Percentiles rank a stretch among this genome's conserved stretches.
These are phyloP conservation scores for Tetracladium marchalianum DNA, from an alignment of 495 filamentous ascomycete species.

Conservation along the genomic window DNA sequence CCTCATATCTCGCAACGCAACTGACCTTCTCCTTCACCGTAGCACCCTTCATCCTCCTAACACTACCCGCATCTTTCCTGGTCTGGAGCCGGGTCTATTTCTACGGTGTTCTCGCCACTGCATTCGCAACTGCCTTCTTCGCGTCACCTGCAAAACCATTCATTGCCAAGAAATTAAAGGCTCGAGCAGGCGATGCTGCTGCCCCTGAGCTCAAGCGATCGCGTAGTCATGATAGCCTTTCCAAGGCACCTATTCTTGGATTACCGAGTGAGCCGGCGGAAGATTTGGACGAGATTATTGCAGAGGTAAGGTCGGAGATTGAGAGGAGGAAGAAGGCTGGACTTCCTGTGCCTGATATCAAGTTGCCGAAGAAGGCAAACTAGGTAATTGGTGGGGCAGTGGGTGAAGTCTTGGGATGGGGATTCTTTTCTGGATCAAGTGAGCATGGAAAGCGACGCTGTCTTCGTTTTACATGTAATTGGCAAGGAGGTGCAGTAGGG, in stretches of 20 bases:
- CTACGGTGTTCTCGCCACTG: constrained; percentile 65
- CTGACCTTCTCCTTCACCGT: constrained; percentile 71
- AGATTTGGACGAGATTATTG: constrained; percentile 72
- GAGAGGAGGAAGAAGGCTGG: constrained; percentile 26
- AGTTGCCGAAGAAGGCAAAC: constrained; percentile 5
- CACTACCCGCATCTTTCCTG: constrained; percentile 50
- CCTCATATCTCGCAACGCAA: constrained; percentile 74
- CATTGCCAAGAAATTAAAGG: constrained; percentile 49
- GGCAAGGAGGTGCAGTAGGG: too few relatives aligned
- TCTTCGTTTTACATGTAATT: too few relatives aligned
- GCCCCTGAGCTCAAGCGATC: constrained; percentile 8
- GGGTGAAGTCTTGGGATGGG: neutral
- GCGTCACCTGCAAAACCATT: constrained; percentile 61
- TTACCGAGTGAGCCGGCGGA: constrained; percentile 64
- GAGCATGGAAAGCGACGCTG: too few relatives aligned
- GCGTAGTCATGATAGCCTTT: constrained; percentile 13
- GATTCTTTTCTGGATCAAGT: too few relatives aligned
- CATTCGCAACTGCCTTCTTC: constrained; percentile 60
- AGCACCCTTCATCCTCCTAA: constrained; percentile 66
- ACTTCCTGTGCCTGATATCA: neutral
- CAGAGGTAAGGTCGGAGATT: constrained; percentile 63
- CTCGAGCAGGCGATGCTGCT: constrained; percentile 34
- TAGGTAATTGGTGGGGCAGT: neutral
- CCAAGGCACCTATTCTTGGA: constrained; percentile 49
- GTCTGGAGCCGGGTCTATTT: constrained; percentile 87